Evolutionary conservation across 768 basidiomycete genomes (phyloP).

Genomic region (Pleurotus ostreatus): DNA sequence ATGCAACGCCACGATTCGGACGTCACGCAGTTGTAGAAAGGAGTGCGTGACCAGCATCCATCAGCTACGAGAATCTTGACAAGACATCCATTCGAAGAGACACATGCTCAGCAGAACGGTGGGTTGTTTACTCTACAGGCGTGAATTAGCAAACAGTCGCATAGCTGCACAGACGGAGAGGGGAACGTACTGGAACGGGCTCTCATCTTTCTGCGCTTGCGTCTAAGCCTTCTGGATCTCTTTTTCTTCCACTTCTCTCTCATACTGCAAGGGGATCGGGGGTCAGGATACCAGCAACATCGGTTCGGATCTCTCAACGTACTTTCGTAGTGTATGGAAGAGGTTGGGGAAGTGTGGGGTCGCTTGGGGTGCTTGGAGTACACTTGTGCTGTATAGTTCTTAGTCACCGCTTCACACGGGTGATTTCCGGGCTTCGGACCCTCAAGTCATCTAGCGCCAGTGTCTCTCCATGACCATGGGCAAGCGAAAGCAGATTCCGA

Average conservation of each 20-base stretch:
- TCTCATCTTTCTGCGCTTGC: conserved; percentile 77
- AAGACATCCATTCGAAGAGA: background rate
- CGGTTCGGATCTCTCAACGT: conserved; percentile 8
- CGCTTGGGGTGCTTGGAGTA: conserved; percentile 11
- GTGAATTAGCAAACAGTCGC: background rate
- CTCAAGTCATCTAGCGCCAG: conserved; percentile 8
- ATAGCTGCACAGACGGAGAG: too few species aligned
- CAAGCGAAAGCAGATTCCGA: conserved; percentile 44
- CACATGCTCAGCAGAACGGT: conserved; percentile 4
- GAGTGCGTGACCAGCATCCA: background rate
- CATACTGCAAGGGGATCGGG: conserved; percentile 44
- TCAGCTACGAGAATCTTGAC: background rate
- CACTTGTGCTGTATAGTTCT: conserved; percentile 40
- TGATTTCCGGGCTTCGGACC: background rate
- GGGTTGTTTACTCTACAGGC: conserved; percentile 3
- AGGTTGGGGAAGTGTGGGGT: conserved; percentile 5
- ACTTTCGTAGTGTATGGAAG: conserved; percentile 29
- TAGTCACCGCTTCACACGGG: conserved; percentile 30
- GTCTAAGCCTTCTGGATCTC: conserved; percentile 87
- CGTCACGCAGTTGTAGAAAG: background rate
- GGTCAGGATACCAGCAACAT: too few species aligned
- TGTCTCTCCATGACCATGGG: conserved; percentile 17
- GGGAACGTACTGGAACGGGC: conserved; percentile 6
- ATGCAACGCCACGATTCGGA: background rate
- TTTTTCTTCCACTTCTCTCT: conserved; percentile 99